Base-by-base conservation (phyloP, 2,329 filamentous ascomycete species). In the Bipolaris oryzae region DNA sequence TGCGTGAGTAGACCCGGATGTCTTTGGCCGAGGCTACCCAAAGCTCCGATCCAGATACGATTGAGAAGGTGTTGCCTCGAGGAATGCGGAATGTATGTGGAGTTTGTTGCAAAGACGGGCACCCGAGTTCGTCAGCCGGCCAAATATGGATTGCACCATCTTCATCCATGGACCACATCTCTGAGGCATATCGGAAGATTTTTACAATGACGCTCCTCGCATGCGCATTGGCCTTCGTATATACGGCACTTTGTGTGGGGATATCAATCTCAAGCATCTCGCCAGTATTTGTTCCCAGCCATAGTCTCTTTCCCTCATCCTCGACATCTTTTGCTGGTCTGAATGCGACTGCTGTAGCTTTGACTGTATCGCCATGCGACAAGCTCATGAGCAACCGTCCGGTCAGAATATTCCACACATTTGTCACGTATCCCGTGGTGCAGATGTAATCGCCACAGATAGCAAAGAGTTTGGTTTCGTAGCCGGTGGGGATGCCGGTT, bases 101-200 rank as follows among this genome's bases (percentile, higher is more conserved):
- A 52, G 85, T 89, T 54, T 87, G 86, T 53, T 87, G 84, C 28
- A 98, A 77, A 59, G 87, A 94, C 1, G 93, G 92, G 25, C 88
- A 83, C 0, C 89, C 88, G 5, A 85, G 85, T n/a, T 86, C 82
- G 67, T 92, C 90, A 3, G 93, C 88, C 1, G 86, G 87, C 95
- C 95, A 99, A 5, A 98, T 85, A 63, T 92, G 87, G 13, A 99
- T 79, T 43, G 89, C 90, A 10, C 95, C 95, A 44, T 89, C 87
- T 62, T 97, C 93, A 72, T 98, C 95, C 45, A 99, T 76, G 0
- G 93, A 93, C 95, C 95, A 99, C 74, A 99, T 85, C 69, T 97
- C 91, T 64, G 92, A 91, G 60, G 87, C 89, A 74, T 96, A 89
- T 37, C 95, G 87, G 71, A 91, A 89, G 39, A 99, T 96, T 67